phyloP scores from a whole-genome alignment of 2,329 filamentous ascomycete species.

The Didymella sp. region DNA sequence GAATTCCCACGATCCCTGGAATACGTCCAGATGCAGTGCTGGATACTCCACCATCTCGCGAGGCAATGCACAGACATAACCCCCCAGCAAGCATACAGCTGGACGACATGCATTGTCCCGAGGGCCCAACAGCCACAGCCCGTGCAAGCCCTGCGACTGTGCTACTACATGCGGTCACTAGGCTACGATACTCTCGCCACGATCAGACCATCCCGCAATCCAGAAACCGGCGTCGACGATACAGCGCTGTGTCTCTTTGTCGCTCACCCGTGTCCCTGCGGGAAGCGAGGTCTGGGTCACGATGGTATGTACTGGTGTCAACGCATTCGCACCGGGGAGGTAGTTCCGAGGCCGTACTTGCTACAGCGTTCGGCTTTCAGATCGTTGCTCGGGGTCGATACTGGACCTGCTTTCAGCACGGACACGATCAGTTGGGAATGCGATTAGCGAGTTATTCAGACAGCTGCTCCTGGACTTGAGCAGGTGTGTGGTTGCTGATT shows the following conservation, averaged over 20 bases:
- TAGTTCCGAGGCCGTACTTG: neutral
- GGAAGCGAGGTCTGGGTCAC: neutral
- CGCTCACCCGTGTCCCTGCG: constrained; percentile 12
- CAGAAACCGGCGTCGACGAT: neutral
- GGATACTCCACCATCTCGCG: constrained; percentile 23
- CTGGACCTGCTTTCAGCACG: neutral
- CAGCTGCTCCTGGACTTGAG: no score
- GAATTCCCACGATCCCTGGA: constrained; percentile 19
- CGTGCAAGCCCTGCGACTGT: constrained; percentile 33
- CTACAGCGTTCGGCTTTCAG: neutral
- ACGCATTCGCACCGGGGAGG: constrained; percentile 9
- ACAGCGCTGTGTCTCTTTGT: constrained; percentile 22
- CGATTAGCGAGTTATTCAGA: no score
- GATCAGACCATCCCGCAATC: constrained; percentile 6
- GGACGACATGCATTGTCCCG: constrained; percentile 25
- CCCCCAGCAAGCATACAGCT: constrained; percentile 17
- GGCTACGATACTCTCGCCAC: constrained; percentile 32
- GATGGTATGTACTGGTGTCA: constrained; percentile 35
- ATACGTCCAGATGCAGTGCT: constrained; percentile 29
- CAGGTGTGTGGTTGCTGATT: no score
- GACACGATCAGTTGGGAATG: neutral
- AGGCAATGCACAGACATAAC: constrained; percentile 24
- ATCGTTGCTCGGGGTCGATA: neutral
- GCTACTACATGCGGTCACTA: constrained; percentile 43
- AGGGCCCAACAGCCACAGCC: neutral